Percentiles rank a stretch among this genome's conserved stretches.
phyloP scores from a whole-genome alignment of 176 grass and related monocot genomes.

The Stipa capillata region DNA sequence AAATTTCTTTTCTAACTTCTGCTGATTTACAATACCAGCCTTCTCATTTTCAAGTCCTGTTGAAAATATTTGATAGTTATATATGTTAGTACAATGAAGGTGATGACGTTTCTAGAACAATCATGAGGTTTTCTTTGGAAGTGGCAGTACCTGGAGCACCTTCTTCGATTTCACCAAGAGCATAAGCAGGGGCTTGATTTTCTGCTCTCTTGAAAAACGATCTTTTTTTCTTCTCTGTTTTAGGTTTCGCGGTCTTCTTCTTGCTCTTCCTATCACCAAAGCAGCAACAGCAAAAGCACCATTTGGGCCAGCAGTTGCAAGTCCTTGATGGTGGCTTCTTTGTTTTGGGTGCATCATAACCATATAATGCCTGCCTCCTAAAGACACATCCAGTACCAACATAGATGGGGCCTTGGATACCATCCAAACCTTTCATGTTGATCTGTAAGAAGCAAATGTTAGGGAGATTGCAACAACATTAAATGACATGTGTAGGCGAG shows the following conservation, averaged over 20 bases:
- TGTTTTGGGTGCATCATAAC: constrained; percentile 57
- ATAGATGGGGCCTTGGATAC: constrained; percentile 88
- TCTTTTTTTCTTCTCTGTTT: neutral
- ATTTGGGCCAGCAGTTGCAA: constrained; percentile 11
- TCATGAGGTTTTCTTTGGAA: neutral
- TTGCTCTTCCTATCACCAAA: constrained; percentile 72
- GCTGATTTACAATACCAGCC: neutral
- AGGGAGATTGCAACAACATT: neutral
- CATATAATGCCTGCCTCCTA: constrained; percentile 86
- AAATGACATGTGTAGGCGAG: neutral
- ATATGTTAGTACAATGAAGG: neutral
- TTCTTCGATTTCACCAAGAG: constrained; percentile 1
- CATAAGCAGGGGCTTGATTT: neutral
- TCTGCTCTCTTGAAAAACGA: constrained; percentile 6
- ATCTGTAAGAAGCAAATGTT: constrained; percentile 43
- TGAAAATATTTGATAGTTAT: neutral
- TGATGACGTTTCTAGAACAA: neutral
- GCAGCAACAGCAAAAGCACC: constrained; percentile 23
- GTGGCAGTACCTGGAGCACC: neutral
- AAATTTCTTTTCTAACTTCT: constrained; percentile 21
- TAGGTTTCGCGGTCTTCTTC: constrained; percentile 24
- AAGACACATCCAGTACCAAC: constrained; percentile 94
- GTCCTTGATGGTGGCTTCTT: constrained; percentile 12
- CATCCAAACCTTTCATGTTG: constrained; percentile 95
- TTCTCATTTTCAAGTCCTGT: neutral